phyloP scores from a whole-genome alignment of 2,329 filamentous ascomycete genomes.

The Kalmusia sp. region DNA sequence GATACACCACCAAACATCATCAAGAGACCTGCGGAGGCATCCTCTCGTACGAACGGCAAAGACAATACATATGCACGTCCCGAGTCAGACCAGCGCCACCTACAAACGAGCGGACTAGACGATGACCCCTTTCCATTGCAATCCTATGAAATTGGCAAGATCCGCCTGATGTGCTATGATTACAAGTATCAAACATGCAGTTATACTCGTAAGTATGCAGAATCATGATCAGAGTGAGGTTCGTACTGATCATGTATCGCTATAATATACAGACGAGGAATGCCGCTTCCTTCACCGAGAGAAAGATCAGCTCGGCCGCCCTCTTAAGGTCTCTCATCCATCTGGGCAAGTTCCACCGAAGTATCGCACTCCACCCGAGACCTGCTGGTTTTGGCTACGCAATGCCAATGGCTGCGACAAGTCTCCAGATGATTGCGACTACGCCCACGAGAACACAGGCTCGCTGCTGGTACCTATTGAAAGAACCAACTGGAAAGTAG shows the following conservation, averaged over 20 bases:
- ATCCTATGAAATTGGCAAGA: conserved; percentile 33
- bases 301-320: conserved; percentile 22
- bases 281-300: conserved; percentile 40
- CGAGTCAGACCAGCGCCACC: conserved; percentile 23
- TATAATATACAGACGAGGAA: conserved; percentile 7
- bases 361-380: conserved; percentile 33
- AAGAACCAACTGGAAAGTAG: not conserved
- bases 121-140: conserved; percentile 15
- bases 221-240: not conserved
- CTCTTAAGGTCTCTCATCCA: conserved; percentile 20
- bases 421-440: conserved; percentile 28
- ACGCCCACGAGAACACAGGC: conserved; percentile 41
- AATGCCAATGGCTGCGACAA: conserved; percentile 21
- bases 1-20: conserved; percentile 15
- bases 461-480: conserved; percentile 20
- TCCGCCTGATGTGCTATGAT: conserved; percentile 36
- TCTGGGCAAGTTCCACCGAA: conserved; percentile 32
- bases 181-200: conserved; percentile 39
- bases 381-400: conserved; percentile 35
- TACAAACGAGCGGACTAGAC: conserved; percentile 13
- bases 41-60: not conserved
- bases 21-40: not conserved
- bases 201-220: conserved; percentile 21
- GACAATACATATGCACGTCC: conserved; percentile 34
- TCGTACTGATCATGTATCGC: not conserved